A percentile compares a stretch with the other conserved stretches of the same genome.
These are phyloP conservation scores for Sporothrix protearum DNA, from an alignment of 2,329 filamentous ascomycete species.

Conservation along the genomic window DNA sequence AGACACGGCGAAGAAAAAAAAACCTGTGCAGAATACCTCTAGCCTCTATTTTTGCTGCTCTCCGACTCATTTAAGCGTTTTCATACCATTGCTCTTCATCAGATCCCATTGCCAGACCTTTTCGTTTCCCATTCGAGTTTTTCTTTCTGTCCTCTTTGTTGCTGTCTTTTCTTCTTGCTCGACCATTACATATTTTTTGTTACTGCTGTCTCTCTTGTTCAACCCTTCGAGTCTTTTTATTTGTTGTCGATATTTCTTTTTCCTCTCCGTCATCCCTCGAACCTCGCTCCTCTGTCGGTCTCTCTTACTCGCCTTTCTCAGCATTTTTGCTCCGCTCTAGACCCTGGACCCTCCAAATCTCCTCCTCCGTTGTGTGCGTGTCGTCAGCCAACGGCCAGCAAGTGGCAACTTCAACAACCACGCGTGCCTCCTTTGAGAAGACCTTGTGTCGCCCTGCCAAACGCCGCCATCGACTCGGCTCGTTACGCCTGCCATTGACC, in stretches of 20 bases:
- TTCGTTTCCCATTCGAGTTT: neutral
- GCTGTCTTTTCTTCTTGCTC: neutral
- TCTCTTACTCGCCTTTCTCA: neutral
- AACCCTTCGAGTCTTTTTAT: neutral
- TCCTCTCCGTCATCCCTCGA: neutral
- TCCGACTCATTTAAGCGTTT: neutral
- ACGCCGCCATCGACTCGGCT: neutral
- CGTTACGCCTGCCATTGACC: neutral
- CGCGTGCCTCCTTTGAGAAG: slow-evolving; percentile 1
- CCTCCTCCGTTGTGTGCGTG: neutral
- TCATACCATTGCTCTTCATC: neutral
- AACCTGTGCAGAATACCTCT: neutral
- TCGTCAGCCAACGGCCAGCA: neutral
- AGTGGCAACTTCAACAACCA: neutral
- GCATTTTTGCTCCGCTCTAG: neutral
- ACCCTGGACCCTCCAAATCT: neutral
- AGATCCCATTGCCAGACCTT: neutral
- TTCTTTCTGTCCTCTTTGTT: neutral
- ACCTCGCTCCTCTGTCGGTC: neutral
- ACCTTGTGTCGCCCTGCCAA: slow-evolving; percentile 1
- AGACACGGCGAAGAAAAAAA: neutral
- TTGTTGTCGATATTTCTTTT: neutral
- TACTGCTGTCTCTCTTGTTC: neutral
- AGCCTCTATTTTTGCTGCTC: neutral
- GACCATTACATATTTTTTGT: neutral